A percentile compares a stretch with the other conserved stretches of the same genome.
Conservation (phyloP, 176 grass and related monocot genomes). For the Hyparrhenia diplandra region DNA sequence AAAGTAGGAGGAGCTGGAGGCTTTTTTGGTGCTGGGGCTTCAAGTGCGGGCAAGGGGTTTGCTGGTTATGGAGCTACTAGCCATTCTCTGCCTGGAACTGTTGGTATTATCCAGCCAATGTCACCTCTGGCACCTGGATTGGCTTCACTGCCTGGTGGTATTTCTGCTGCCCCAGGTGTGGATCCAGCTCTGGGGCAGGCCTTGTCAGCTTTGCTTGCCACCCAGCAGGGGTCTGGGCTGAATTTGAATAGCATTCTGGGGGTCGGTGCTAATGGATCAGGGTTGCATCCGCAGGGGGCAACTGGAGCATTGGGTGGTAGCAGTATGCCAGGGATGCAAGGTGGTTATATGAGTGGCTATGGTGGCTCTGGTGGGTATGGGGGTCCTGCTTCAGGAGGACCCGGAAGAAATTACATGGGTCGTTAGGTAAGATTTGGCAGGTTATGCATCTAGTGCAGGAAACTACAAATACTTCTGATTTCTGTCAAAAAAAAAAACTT, state of each 20-base stretch:
- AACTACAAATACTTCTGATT: constrained; percentile 15
- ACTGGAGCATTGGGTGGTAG: constrained; percentile 56
- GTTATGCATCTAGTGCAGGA: constrained; percentile 5
- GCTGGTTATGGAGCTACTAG: constrained; percentile 52
- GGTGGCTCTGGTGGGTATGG: constrained; percentile 77
- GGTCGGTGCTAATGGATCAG: constrained; percentile 34
- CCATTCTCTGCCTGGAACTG: constrained; percentile 43
- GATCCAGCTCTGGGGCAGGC: constrained; percentile 89
- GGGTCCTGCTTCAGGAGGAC: constrained; percentile 51
- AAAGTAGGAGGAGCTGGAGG: constrained; percentile 46
- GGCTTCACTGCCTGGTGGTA: constrained; percentile 41
- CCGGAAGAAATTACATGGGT: constrained; percentile 93
- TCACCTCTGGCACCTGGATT: constrained; percentile 47
- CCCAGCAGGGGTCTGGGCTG: constrained; percentile 65
- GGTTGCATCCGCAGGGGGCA: constrained; percentile 28
- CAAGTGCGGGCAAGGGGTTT: constrained; percentile 25
- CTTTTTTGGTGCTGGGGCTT: constrained; percentile 34
- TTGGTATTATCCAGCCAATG: constrained; percentile 56
- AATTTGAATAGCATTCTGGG: constrained; percentile 57
- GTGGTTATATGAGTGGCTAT: constrained; percentile 61
- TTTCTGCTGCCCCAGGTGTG: constrained; percentile 53
- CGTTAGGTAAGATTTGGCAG: constrained; percentile 73
- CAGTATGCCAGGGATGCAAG: constrained; percentile 39
- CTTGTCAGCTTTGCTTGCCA: constrained; percentile 73
- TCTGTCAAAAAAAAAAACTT: not conserved